A percentile compares a stretch with the other conserved stretches of the same genome.
These are phyloP conservation scores for Aureobasidium musti DNA, from an alignment of 2,329 filamentous ascomycete genomes.

Conservation along the genomic window DNA sequence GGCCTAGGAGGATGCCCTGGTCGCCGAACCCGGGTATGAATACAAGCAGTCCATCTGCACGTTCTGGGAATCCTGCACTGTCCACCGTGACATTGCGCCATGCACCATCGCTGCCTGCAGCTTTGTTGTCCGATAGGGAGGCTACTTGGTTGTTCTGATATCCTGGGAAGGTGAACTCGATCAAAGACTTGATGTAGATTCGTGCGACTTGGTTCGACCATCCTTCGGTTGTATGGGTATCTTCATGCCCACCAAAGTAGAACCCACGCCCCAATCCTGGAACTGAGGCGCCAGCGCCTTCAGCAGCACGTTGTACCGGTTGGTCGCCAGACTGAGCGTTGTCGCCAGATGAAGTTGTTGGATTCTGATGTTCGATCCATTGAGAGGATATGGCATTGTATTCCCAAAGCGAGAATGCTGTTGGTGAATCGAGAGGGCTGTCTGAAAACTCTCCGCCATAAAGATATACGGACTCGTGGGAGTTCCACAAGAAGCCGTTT, in stretches of 20 bases:
- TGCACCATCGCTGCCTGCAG: constrained; percentile 62
- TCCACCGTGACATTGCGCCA: constrained; percentile 76
- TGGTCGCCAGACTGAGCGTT: constrained; percentile 59
- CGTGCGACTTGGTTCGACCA: constrained; percentile 67
- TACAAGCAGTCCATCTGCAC: constrained; percentile 71
- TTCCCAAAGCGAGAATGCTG: constrained; percentile 66
- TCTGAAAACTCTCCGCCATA: constrained; percentile 76
- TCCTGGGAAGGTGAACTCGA: constrained; percentile 75
- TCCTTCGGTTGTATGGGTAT: constrained; percentile 62
- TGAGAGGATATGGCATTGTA: constrained; percentile 62
- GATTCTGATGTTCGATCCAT: constrained; percentile 66
- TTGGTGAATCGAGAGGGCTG: constrained; percentile 58
- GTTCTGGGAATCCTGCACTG: constrained; percentile 66
- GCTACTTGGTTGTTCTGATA: constrained; percentile 65
- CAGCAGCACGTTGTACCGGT: constrained; percentile 67
- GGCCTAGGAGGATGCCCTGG: constrained; percentile 72
- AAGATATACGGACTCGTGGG: constrained; percentile 67
- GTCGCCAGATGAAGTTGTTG: constrained; percentile 64
- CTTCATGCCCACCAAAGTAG: constrained; percentile 78
- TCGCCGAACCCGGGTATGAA: constrained; percentile 76
- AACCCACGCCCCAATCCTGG: constrained; percentile 70
- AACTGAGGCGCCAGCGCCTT: constrained; percentile 71
- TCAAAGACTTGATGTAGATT: constrained; percentile 70
- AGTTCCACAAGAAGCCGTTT: constrained; percentile 75
- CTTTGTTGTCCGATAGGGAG: constrained; percentile 54